Conservation (phyloP, 2,329 filamentous ascomycete species). For the Huntiella savannae region DNA sequence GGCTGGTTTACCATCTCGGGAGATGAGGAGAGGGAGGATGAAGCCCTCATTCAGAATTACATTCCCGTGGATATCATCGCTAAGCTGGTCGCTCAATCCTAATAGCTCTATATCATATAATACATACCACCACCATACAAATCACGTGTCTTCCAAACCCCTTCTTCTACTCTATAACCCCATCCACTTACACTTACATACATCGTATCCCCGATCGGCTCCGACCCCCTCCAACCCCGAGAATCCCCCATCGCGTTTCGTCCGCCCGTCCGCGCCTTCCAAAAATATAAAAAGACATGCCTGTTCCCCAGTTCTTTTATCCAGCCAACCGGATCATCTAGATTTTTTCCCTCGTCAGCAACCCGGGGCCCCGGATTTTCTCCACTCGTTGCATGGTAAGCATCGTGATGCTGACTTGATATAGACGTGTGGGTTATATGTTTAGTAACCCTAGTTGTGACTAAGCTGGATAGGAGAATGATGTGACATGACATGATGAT, state of each 20-base stretch:
- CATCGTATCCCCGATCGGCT: background rate
- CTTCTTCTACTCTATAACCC: background rate
- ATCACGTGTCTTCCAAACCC: background rate
- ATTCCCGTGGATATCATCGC: constrained; percentile 7
- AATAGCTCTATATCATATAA: background rate
- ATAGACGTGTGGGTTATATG: too few species aligned
- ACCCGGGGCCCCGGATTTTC: too few species aligned
- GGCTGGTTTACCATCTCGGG: constrained; percentile 4
- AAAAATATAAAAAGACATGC: too few species aligned
- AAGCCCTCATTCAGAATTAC: background rate
- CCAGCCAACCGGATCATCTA: too few species aligned
- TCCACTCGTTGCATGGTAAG: too few species aligned
- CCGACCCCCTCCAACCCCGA: background rate
- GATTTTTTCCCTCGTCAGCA: too few species aligned
- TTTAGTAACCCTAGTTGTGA: too few species aligned
- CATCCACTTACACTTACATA: background rate
- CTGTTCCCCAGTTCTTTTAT: too few species aligned
- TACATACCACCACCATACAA: background rate
- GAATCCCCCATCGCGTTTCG: too few species aligned
- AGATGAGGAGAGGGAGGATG: background rate
- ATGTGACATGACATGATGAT: background rate
- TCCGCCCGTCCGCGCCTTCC: too few species aligned
- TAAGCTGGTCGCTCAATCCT: constrained; percentile 7
- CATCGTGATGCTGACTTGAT: too few species aligned
- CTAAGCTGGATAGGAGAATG: too few species aligned